Percentiles rank a stretch among this genome's conserved stretches.
phyloP scores from a whole-genome alignment of 305 asterid species.

The Withania somnifera region DNA sequence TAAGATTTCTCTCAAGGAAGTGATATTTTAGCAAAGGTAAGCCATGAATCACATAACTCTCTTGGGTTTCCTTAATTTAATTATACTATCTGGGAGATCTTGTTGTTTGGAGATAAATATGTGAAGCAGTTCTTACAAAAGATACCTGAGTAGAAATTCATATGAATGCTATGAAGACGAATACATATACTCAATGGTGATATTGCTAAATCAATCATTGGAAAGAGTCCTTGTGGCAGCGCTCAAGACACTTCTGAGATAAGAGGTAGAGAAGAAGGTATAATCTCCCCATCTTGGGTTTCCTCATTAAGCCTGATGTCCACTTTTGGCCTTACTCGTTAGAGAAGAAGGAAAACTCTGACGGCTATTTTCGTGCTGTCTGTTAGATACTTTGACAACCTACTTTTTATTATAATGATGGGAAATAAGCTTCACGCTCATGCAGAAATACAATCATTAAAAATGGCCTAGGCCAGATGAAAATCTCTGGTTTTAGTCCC shows the following conservation, averaged over 20 bases:
- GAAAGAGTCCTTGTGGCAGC: background rate
- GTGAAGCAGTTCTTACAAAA: background rate
- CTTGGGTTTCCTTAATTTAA: background rate
- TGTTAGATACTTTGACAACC: background rate
- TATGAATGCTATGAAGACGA: background rate
- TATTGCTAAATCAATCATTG: background rate
- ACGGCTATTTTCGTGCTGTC: background rate
- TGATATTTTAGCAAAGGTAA: background rate
- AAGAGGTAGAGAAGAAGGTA: background rate
- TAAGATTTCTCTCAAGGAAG: background rate
- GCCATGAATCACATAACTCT: background rate
- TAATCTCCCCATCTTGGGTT: background rate
- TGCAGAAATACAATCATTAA: conserved; percentile 3
- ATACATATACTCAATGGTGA: background rate
- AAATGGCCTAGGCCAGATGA: background rate
- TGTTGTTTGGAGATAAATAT: background rate
- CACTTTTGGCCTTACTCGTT: background rate
- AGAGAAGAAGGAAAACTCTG: background rate
- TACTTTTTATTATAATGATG: background rate
- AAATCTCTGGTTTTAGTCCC: background rate
- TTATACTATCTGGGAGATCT: background rate
- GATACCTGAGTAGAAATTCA: background rate
- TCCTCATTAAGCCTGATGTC: background rate
- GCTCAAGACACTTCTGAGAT: background rate
- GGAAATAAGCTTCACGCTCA: background rate